Conservation (phyloP, 2,329 filamentous ascomycete species). For the Fusarium redolens region DNA sequence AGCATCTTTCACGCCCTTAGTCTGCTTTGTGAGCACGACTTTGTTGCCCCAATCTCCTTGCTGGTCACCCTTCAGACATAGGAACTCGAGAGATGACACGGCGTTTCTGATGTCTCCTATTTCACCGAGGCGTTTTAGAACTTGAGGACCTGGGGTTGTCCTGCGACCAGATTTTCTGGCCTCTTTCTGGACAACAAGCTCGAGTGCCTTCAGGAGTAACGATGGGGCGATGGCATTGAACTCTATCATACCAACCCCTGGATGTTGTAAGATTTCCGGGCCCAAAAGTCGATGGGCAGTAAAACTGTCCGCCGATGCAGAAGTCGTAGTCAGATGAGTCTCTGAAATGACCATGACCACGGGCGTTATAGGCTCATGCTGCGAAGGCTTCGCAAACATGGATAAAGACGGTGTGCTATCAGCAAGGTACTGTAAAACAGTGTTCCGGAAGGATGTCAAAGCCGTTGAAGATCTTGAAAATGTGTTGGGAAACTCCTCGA, state of each 20-base stretch:
- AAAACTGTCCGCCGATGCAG: constrained; percentile 87
- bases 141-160: constrained; percentile 79
- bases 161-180: constrained; percentile 80
- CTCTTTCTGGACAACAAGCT: constrained; percentile 86
- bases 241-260: constrained; percentile 82
- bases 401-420: constrained; percentile 70
- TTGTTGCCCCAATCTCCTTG: constrained; percentile 80
- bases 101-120: constrained; percentile 93
- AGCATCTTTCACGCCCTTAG: constrained; percentile 67
- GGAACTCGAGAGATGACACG: constrained; percentile 90
- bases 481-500: constrained; percentile 86
- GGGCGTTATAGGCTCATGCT: constrained; percentile 68
- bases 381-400: constrained; percentile 56
- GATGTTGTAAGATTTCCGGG: constrained; percentile 84
- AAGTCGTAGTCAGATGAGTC: constrained; percentile 85
- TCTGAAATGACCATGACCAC: constrained; percentile 93
- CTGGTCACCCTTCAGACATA: constrained; percentile 85
- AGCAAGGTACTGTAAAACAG: constrained; percentile 80
- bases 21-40: constrained; percentile 76
- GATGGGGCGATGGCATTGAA: constrained; percentile 95
- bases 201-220: constrained; percentile 84
- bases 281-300: constrained; percentile 92
- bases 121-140: constrained; percentile 83
- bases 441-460: constrained; percentile 77
- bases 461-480: constrained; percentile 73